Evolutionary conservation across 2,329 filamentous ascomycete species (phyloP), one percentile per base, ranked within the genome.

Genomic region (Botryotinia globosa): DNA sequence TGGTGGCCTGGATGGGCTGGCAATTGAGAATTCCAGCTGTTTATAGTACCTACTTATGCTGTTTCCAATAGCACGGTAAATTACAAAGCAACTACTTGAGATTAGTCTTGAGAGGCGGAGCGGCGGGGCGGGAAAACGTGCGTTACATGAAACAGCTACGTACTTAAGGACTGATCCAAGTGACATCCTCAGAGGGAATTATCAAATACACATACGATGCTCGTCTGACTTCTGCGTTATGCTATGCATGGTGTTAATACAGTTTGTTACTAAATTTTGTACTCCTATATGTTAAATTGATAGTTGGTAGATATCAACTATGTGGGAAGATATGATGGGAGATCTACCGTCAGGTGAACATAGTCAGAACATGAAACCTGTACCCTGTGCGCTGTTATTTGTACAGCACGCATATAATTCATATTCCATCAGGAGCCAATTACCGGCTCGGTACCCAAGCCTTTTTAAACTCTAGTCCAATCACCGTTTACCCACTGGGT

Each of bases 401-500:
- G 65, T 68, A 68, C 65, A 68, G 37, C 48, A 68, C 20, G 34
- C 42, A 56, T 32, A 56, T 22, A 42, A 44, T 68, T 32, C 48
- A 56, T 42, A n/a, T 25, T 37, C 45, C 34, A 45, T 6, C 34
- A 14, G 5, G 51, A 42, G n/a, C 48, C 62, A 67, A 20, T 58
- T 20, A 67, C 59, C n/a, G 42, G 16, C 69, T 66, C 18, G 32
- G 14, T 20, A 22, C 62, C 37, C 34, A 61, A 67, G 44, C 62
- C n/a, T 22, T 25, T 45, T 34, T 59, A 39, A 3, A 48, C 39
- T 22, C 37, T 48, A 54, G 39, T 18, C 48, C 70, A 72, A 72
- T 72, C 25, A 72, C 45, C n/a, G 29, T 34, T 48, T 54, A 64
- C 22, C 25, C 44, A 64, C 59, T 64, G 37, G 51, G 42, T 54